Percentiles rank a stretch among this genome's conserved stretches.
Evolutionary conservation across 768 basidiomycete species (phyloP).

Genomic region (Suillus sp.): DNA sequence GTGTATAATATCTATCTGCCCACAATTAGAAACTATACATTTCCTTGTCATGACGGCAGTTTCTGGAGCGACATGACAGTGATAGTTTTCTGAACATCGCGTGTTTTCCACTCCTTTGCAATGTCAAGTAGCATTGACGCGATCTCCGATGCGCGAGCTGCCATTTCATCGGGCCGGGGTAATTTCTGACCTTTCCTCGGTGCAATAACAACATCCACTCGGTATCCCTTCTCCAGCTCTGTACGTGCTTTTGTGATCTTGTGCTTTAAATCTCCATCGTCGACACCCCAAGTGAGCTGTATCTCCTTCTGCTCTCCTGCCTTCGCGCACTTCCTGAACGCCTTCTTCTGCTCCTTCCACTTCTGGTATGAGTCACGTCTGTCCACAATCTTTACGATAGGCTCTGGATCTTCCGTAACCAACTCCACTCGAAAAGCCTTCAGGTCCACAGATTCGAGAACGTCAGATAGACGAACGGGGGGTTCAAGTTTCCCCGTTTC

Average conservation of each 20-base stretch:
- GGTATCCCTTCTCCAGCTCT: constrained; percentile 60
- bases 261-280: constrained; percentile 58
- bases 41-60: constrained; percentile 17
- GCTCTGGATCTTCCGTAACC: constrained; percentile 47
- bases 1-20: constrained; percentile 25
- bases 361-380: constrained; percentile 44
- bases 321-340: constrained; percentile 33
- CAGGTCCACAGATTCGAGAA: constrained; percentile 49
- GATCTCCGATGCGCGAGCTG: constrained; percentile 46
- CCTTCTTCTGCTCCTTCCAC: constrained; percentile 39
- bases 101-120: constrained; percentile 54
- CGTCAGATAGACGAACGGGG: constrained; percentile 36
- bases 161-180: constrained; percentile 42
- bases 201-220: constrained; percentile 57
- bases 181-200: constrained; percentile 48
- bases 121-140: constrained; percentile 47
- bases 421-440: constrained; percentile 56
- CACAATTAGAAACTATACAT: not conserved
- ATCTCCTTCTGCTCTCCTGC: constrained; percentile 57
- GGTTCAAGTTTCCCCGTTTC: constrained; percentile 42
- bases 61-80: constrained; percentile 49
- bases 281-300: constrained; percentile 71
- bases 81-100: constrained; percentile 40
- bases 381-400: constrained; percentile 63
- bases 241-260: constrained; percentile 61